Evolutionary conservation across 345 rosid genomes (phyloP), one percentile per base, ranked within the genome.

Genomic region (Noccaea bulbosa): DNA sequence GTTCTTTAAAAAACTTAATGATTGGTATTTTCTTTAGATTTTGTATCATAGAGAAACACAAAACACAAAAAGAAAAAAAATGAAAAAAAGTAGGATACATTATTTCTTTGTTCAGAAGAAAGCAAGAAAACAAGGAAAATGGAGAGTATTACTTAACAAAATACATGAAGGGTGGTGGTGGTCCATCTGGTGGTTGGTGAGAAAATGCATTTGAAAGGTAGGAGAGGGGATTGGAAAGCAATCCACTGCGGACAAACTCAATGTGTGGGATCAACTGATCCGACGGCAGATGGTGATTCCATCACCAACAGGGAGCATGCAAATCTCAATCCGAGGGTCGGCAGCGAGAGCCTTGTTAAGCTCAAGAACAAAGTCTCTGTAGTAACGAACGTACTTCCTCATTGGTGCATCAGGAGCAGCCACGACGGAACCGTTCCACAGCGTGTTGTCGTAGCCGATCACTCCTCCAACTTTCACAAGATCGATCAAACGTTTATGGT

Each of bases 221-320:
- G 6, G 22, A 20, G 22, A 62, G 32, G n/a, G 24, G 4, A 11
- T 20, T 20, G 1, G 35, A 43, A 64, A 72, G 32, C 11, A 60
- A 63, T 56, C 12, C 55, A 62, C 0, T 54, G 5, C 20, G 54
- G 20, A 45, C 44, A 78, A 43, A 6, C 52, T 9, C 49, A 60
- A 1, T 50, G 17, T 16, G 2, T 1, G 20, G 20, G 17, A 41
- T 88, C 71, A 90, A 14, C 75, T 80, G 76, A 95, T 76, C 79
- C 97, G 85, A 76, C 97, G 98, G 91, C 97, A 92, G 67, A 95
- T 80, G 32, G 98, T 95, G 87, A 95, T 83, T 5, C 99, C 99
- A 77, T 95, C 98, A 7, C 98, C 97, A 8, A 92, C 96, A 0
- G 98, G 93, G 3, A 95, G 98, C 98, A 86, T 87, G 46, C 98